Percentiles rank a stretch among this genome's conserved stretches.
Conservation (phyloP, 495 filamentous ascomycete genomes). For the Friedmanniomyces endolithicus region DNA sequence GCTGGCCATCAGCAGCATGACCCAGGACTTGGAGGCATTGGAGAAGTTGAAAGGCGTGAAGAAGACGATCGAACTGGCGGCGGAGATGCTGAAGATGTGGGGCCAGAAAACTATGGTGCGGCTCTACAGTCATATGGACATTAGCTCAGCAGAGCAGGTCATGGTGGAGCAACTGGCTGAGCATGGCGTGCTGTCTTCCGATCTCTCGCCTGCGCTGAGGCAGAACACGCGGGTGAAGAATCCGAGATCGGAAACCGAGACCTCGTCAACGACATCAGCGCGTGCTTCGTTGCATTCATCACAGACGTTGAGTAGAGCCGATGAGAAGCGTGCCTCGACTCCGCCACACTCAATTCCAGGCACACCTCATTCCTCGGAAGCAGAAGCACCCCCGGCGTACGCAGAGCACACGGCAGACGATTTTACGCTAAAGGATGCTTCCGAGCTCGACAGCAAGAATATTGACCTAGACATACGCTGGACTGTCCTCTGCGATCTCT, state of each 20-base stretch:
- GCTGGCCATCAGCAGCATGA: conserved; percentile 65
- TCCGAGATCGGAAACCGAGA: conserved; percentile 38
- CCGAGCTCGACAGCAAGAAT: conserved; percentile 66
- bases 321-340: not conserved
- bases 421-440: conserved; percentile 63
- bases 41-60: conserved; percentile 42
- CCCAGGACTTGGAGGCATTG: conserved; percentile 48
- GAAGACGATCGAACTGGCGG: conserved; percentile 53
- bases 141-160: conserved; percentile 76
- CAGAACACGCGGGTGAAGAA: conserved; percentile 89
- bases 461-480: conserved; percentile 95
- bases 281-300: conserved; percentile 10
- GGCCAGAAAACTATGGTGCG: conserved; percentile 93
- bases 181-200: conserved; percentile 74
- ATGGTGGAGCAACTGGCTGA: conserved; percentile 97
- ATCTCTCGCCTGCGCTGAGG: conserved; percentile 79
- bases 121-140: conserved; percentile 92
- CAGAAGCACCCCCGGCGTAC: conserved; percentile 53
- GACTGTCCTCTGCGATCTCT: conserved; percentile 95
- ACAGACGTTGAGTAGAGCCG: not conserved
- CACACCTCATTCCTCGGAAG: not conserved
- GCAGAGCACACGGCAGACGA: conserved; percentile 56
- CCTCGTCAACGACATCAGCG: not conserved
- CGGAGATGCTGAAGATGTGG: conserved; percentile 86
- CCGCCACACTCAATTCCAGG: not conserved